phyloP scores from a whole-genome alignment of 495 filamentous ascomycete species.

The Penicillium mononematosum region DNA sequence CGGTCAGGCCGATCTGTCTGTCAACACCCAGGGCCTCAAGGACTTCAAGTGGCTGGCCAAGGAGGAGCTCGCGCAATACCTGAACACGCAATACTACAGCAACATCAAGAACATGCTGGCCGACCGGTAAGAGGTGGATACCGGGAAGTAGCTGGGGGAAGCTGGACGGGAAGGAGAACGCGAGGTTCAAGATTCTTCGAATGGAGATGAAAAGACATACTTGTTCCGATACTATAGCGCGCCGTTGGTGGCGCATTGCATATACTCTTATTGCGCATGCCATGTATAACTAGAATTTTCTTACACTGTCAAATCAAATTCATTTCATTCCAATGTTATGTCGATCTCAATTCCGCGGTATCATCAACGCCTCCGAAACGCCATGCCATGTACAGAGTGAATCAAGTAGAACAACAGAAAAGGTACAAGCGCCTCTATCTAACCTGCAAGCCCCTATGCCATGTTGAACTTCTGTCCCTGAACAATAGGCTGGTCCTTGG shows the following conservation, averaged over 20 bases:
- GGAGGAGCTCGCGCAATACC: conserved; percentile 72
- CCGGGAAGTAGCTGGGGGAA: conserved; percentile 10
- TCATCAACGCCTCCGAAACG: conserved; percentile 17
- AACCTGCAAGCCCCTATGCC: conserved; percentile 43
- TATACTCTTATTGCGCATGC: conserved; percentile 43
- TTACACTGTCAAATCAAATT: conserved; percentile 31
- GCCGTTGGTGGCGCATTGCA: conserved; percentile 33
- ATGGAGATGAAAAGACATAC: conserved; percentile 10
- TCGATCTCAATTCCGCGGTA: not conserved
- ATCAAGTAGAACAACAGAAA: not conserved
- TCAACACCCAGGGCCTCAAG: conserved; percentile 66
- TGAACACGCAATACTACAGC: conserved; percentile 65
- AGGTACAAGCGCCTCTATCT: not conserved
- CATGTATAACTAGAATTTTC: conserved; percentile 50
- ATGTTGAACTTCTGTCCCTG: conserved; percentile 64
- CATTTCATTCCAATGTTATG: conserved; percentile 11
- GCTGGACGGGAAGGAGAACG: conserved; percentile 4
- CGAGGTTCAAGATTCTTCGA: conserved; percentile 7
- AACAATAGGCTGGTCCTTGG: conserved; percentile 53
- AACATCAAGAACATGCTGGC: conserved; percentile 77
- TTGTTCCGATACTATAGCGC: conserved; percentile 23
- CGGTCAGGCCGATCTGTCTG: conserved; percentile 79
- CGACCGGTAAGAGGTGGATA: conserved; percentile 52
- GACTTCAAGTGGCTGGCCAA: conserved; percentile 93
- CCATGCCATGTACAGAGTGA: conserved; percentile 18